Evolutionary conservation across 179 eudicot genomes (phyloP).

Genomic region (Silene noctiflora): DNA sequence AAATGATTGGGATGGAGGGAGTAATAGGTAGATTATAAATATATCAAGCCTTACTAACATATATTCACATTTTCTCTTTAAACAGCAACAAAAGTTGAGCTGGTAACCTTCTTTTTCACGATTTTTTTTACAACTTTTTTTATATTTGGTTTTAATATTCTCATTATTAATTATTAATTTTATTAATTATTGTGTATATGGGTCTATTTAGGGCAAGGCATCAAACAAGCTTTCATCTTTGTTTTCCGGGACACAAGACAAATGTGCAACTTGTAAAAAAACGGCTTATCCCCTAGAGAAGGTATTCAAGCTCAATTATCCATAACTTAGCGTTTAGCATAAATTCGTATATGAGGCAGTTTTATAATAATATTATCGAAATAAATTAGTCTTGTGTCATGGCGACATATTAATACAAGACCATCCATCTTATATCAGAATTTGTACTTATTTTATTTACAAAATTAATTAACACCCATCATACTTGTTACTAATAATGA

Average conservation of each 20-base stretch:
- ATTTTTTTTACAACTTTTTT: background rate
- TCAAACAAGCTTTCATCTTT: slow-evolving; percentile 64
- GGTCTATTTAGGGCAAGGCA: slow-evolving; percentile 32
- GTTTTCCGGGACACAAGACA: slow-evolving; percentile 86
- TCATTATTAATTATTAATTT: background rate
- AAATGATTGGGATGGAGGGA: too few species aligned
- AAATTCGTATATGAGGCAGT: too few species aligned
- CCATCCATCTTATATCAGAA: too few species aligned
- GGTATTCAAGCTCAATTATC: slow-evolving; percentile 28
- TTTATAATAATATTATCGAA: too few species aligned
- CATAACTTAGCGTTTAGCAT: background rate
- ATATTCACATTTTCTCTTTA: background rate
- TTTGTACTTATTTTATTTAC: too few species aligned
- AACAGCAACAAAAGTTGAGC: slow-evolving; percentile 23
- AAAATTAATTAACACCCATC: too few species aligned
- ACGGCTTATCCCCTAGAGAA: slow-evolving; percentile 86
- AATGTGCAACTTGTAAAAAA: slow-evolving; percentile 72
- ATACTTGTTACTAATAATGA: too few species aligned
- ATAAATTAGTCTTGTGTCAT: too few species aligned
- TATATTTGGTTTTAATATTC: too few species aligned
- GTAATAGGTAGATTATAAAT: background rate
- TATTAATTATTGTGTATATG: background rate
- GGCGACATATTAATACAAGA: too few species aligned
- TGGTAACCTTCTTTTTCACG: slow-evolving; percentile 20
- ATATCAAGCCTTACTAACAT: background rate